These are phyloP conservation scores for Auriscalpium orientale DNA, from an alignment of 768 basidiomycete genomes.

Conservation along the genomic window DNA sequence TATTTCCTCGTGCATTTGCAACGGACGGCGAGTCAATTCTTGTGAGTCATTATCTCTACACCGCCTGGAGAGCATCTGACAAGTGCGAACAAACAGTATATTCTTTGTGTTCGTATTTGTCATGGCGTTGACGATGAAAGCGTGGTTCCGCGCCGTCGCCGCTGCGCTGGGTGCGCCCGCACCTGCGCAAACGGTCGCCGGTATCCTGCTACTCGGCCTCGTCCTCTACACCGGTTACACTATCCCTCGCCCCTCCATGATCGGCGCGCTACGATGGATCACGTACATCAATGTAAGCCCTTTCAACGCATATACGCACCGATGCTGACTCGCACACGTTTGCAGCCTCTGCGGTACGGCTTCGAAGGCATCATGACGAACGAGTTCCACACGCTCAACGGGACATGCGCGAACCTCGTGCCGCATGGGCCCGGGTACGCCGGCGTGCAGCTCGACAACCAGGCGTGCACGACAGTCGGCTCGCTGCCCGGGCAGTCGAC, in stretches of 20 bases:
- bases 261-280: conserved; percentile 63
- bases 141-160: conserved; percentile 64
- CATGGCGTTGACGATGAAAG: conserved; percentile 61
- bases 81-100: conserved; percentile 30
- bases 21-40: conserved; percentile 49
- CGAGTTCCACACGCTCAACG: conserved; percentile 70
- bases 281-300: conserved; percentile 50
- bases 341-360: conserved; percentile 57
- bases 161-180: conserved; percentile 52
- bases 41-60: conserved; percentile 34
- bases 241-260: conserved; percentile 56
- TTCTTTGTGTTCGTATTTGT: conserved; percentile 52
- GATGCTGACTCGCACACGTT: conserved; percentile 18
- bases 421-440: conserved; percentile 60
- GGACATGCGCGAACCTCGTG: conserved; percentile 49
- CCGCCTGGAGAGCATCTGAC: neutral
- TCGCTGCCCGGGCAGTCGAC: conserved; percentile 47
- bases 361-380: conserved; percentile 75
- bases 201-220: conserved; percentile 42
- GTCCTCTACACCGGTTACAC: conserved; percentile 54
- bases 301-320: neutral
- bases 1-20: conserved; percentile 62
- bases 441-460: conserved; percentile 47
- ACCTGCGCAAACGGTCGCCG: conserved; percentile 55
- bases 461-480: conserved; percentile 71